Evolutionary conservation across 208 protist species (phyloP), one percentile per base, ranked within the genome.

Genomic region (Wallacemonas sp.): DNA sequence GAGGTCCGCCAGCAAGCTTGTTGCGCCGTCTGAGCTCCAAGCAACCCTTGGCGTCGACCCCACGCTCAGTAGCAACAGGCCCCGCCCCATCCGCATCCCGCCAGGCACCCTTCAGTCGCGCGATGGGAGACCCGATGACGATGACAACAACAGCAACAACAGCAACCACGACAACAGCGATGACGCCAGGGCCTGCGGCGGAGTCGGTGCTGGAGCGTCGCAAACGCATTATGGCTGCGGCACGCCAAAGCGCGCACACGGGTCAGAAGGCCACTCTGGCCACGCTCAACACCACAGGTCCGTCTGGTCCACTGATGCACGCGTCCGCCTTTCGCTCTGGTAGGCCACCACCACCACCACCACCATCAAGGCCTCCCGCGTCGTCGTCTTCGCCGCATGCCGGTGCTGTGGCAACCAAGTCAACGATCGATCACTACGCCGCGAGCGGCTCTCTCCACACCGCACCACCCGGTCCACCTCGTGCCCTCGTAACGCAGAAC

Each of bases 151-250:
- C n/a, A n/a, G n/a, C n/a, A n/a, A 42, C 38, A 42, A 42, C 38
- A 7, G 7, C 44, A 5, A 20, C 44, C 3, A 18, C 18, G 11
- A 48, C 11, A 3, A 20, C 44, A 48, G 44, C 36, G 36, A 14
- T 41, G 14, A 41, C 10, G 44, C 16, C 44, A 49, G 44, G 16
- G 44, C 20, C 16, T 49, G n/a, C 44, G 44, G 44, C 11, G 7
- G 44, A 49, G n/a, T 49, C 44, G 0, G 44, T 49, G 44, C 20
- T 20, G 36, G 57, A 64, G 57, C 42, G 42, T 12, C 57, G 42
- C 38, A 61, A 70, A 38, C 50, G 50, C 31, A 59, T 59, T 29
- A 59, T 59, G 52, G 52, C 52, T 4, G 52, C 52, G 29, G 52
- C 52, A 4, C 52, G 52, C 5, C 52, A 59, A 29, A 59, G 52